Base-by-base conservation (phyloP, 352 stramenopile genomes). In the Globisporangium paddicum region DNA sequence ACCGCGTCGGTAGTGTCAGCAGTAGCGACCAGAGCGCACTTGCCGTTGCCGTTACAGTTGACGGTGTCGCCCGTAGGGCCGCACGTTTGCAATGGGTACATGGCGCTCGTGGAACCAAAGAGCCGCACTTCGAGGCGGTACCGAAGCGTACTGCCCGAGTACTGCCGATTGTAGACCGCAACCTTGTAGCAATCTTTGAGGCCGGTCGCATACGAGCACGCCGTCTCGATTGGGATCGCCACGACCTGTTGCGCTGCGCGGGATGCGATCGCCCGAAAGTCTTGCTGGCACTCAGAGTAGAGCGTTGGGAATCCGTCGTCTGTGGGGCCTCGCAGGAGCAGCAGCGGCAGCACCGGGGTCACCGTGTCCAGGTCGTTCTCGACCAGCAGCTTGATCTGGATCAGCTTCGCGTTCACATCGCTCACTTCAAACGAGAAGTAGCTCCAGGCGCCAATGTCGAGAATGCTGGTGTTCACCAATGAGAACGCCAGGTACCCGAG, bases 341-440 rank as follows among this genome's bases (percentile, higher is more conserved):
- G 59, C n/a, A 92, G 48, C 0, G 82, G 76, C 2, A 86, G 62
- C 26, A 69, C 67, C 4, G 72, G 76, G 1, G 81, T 87, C 26
- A 66, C 56, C 2, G 54, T 60, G 5, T 67, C 46, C 6, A 82
- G 66, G 6, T 77, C 60, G 52, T 84, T 86, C 30, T 75, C 57
- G 38, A 86, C 76, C 21, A 68, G 2, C 0, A 90, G 49, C 40
- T 62, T 68, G 32, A 88, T 79, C 50, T 86, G 67, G 3, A 85
- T 69, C 9, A 74, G 50, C 25, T 71, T 68, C 1, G 75, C 72
- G n/a, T 26, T 30, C 0, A 66, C 63, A 48, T 90, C 75, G 21
- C 48, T 28, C 3, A 93, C 71, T 30, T 89, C 80, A 50, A 93
- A 90, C 2, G 80, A 76, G 34, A 73, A 87, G 54, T 90, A 89